Conservation (phyloP, 2,329 filamentous ascomycete species). For the Camptophora hylomeconis region DNA sequence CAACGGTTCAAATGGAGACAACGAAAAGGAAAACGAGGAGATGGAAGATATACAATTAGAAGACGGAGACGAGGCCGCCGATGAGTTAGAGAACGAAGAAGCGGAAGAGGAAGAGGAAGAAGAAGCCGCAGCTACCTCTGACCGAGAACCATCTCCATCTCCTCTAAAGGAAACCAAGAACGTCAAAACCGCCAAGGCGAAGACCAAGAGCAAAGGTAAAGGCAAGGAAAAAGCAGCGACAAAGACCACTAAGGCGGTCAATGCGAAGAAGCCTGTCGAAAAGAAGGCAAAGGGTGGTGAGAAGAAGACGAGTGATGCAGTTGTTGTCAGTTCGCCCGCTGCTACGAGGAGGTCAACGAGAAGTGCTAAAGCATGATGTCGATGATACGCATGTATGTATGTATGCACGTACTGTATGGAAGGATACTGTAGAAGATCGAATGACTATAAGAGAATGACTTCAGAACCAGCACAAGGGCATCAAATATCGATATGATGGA, state of each 20-base stretch:
- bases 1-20: constrained; percentile 1
- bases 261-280: not conserved
- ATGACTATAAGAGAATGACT: no score
- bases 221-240: not conserved
- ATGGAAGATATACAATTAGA: constrained; percentile 1
- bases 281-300: no score
- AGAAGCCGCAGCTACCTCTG: constrained; percentile 2
- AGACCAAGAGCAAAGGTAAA: not conserved
- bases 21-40: constrained; percentile 5
- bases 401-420: no score
- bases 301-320: no score
- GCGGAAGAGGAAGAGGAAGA: constrained; percentile 4
- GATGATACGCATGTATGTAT: no score
- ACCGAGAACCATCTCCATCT: constrained; percentile 1
- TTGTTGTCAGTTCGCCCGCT: constrained; percentile 1
- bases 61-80: constrained; percentile 5
- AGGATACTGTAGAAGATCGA: no score
- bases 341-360: constrained; percentile 3
- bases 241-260: not conserved
- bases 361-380: constrained; percentile 1
- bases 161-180: not conserved
- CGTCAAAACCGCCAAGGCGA: not conserved
- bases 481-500: no score
- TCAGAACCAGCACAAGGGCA: no score
- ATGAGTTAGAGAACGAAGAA: constrained; percentile 8